These are phyloP conservation scores for Blastobotrys aristatus DNA, from an alignment of 1,139 yeast species.

Conservation along the genomic window DNA sequence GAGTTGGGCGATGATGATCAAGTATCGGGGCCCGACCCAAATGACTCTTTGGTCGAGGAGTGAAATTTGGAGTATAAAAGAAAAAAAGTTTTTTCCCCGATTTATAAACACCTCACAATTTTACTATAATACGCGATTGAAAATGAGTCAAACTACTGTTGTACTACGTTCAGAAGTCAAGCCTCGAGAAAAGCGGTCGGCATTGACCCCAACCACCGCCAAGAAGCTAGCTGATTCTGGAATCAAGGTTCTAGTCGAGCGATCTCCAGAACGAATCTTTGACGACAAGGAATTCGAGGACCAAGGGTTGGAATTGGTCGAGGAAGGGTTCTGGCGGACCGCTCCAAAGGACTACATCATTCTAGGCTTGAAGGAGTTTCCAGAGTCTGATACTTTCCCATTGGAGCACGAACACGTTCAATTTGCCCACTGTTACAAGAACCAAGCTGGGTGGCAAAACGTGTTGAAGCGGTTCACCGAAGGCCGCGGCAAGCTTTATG, in stretches of 20 bases:
- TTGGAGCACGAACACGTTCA: constrained; percentile 93
- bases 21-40: no score
- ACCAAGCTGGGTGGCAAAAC: constrained; percentile 95
- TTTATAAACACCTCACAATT: no score
- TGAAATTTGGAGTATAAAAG: no score
- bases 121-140: no score
- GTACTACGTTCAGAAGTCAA: constrained; percentile 92
- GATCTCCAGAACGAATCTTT: constrained; percentile 79
- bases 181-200: constrained; percentile 96
- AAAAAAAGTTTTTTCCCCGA: no score
- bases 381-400: constrained; percentile 84
- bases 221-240: constrained; percentile 83
- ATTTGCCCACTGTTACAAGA: constrained; percentile 97
- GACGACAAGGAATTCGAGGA: constrained; percentile 63
- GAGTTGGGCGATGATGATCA: no score
- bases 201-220: constrained; percentile 87
- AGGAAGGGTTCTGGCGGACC: constrained; percentile 84
- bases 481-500: constrained; percentile 88
- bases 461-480: constrained; percentile 83
- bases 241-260: constrained; percentile 81
- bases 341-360: constrained; percentile 91
- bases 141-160: constrained; percentile 32
- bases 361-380: constrained; percentile 90
- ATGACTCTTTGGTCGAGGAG: no score
- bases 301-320: constrained; percentile 84